Base-by-base conservation (phyloP, 2,329 filamentous ascomycete genomes). In the Paraphaeosphaeria sporulosa region DNA sequence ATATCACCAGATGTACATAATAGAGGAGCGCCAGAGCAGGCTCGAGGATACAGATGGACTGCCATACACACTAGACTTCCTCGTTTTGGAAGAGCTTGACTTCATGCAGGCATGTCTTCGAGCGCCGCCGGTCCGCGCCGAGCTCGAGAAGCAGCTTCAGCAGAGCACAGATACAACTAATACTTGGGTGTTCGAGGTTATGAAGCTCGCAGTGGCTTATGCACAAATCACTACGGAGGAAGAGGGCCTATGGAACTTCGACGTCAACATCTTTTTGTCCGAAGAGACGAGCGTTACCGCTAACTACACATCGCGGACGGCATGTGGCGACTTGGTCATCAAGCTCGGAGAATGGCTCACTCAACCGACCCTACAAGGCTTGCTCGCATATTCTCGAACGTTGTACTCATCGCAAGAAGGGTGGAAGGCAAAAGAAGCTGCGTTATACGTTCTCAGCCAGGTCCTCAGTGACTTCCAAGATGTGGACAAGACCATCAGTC, bases 211-310 rank as follows among this genome's bases (percentile, higher is more conserved):
- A 10, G 88, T 93, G 21, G 88, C 89, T 1, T 98, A 96, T 78
- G 90, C 93, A 13, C 92, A 94, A 66, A 96, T 99, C 69, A 94
- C 91, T 1, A 89, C 88, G 30, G 95, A 99, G 76, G 95, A 98
- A 73, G 93, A 97, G 79, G 93, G 92, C 8, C 81, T 99, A 10
- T 99, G 95, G 95, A 93, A 97, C 69, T 93, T 97, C 64, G 95
- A 99, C 77, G 91, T 96, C 67, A 98, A 96, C 60, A 86, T 99
- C 2, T 99, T 96, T 78, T 84, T 99, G 49, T 94, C 93, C 0
- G 95, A 99, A 78, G 94, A 98, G 80, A 94, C 93, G 1, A 94
- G 93, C 2, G 91, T 97, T 19, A 97, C 93, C 13, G 92, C 94
- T 34, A 98, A 98, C 77, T 99, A 98, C 80, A 97, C 95, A 0